phyloP scores from a whole-genome alignment of 306 rosid species.

The Biancaea sappan region DNA sequence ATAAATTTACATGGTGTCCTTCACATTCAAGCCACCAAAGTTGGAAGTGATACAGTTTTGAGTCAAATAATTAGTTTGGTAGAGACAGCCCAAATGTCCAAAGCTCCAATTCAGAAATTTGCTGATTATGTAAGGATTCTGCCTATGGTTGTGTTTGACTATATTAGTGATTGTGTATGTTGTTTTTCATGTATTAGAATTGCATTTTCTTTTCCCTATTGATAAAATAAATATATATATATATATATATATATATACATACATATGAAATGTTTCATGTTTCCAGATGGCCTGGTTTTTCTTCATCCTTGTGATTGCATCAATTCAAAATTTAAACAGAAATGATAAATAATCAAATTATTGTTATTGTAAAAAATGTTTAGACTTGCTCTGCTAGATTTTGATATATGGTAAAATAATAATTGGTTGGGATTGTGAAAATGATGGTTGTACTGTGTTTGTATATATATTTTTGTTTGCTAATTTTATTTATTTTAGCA shows the following conservation, averaged over 20 bases:
- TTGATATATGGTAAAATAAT: conserved; percentile 7
- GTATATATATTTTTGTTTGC: not conserved
- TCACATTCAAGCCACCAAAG: conserved; percentile 78
- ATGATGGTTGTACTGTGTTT: not conserved
- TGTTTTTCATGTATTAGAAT: not conserved
- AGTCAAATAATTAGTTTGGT: conserved; percentile 97
- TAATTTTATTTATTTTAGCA: not conserved
- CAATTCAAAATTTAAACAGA: not conserved
- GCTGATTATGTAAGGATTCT: conserved; percentile 91
- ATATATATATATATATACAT: too few relatives aligned
- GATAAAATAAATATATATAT: conserved; percentile 16
- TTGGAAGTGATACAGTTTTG: conserved; percentile 91
- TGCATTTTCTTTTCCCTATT: conserved; percentile 15
- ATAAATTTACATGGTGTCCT: conserved; percentile 89
- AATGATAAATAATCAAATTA: conserved; percentile 15
- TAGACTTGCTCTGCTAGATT: not conserved
- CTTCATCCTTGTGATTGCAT: not conserved
- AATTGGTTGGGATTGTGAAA: not conserved
- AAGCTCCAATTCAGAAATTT: conserved; percentile 99
- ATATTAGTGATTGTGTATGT: not conserved
- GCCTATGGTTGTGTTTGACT: conserved; percentile 24
- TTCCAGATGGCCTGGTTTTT: conserved; percentile 4
- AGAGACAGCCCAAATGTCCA: conserved; percentile 98
- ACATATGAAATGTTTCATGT: conserved; percentile 16
- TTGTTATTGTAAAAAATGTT: conserved; percentile 12